Evolutionary conservation across 73 alveolate species (phyloP), one percentile per base, ranked within the genome.

Genomic region (Paramecium tetraurelia): DNA sequence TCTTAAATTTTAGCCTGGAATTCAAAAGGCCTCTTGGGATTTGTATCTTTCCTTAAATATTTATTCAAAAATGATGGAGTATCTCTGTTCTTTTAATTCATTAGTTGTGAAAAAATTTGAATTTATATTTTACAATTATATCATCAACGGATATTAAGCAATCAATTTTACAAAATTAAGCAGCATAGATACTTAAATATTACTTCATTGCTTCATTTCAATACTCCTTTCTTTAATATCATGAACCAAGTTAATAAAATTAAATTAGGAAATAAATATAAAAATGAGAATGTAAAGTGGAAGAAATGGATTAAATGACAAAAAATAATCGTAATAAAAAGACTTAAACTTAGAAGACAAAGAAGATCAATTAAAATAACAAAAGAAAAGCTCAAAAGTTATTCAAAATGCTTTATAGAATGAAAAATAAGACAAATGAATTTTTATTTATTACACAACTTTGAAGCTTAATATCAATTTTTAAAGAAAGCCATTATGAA

Each of bases 21-120:
- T 72, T 72, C 86, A 72, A 36, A 72, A 18, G 86, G 86, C 35
- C 86, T 72, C 14, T 72, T 72, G 10, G 86, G 59, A n/a, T 35
- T 43, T 36, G 44, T 12, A 10, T 63, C 84, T 63, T 63, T 63
- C 29, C 5, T 10, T 43, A 72, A 36, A 72, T 72, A 72, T 72
- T 72, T 72, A 38, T 72, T 72, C 59, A 72, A 72, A 72, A n/a
- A 72, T 31, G 86, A 72, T 38, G 86, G 86, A 0, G 86, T 36
- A 14, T 72, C 86, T 72, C 86, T 72, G 11, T 27, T 31, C 84
- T n/a, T 27, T 12, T 2, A 63, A 63, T 63, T 63, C 84, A 63
- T 63, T 31, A 3, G 3, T 31, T 63, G 31, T 18, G 69, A 63
- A 22, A 31, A 63, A 63, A 63, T 63, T 63, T 63, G 84, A 63